These are phyloP conservation scores for Cystobasidium onofrii DNA, from an alignment of 768 basidiomycete genomes.

Conservation along the genomic window DNA sequence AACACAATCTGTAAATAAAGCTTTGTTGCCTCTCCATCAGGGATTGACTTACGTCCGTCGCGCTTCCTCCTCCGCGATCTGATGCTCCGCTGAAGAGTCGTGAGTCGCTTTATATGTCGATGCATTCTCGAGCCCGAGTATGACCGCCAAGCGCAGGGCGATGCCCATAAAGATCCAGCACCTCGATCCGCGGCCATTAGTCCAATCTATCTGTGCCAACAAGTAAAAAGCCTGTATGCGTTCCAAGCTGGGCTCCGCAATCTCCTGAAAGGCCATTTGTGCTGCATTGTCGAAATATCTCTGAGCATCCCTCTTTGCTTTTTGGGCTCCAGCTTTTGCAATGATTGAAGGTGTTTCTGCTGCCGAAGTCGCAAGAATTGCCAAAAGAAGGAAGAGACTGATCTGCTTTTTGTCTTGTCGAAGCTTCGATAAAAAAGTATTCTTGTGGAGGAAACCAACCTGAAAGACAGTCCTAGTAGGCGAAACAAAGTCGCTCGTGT, in stretches of 20 bases:
- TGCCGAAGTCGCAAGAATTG: not conserved
- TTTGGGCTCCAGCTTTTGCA: not conserved
- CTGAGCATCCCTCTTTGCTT: not conserved
- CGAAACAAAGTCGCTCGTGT: not conserved
- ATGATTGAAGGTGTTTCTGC: not conserved
- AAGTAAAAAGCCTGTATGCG: not conserved
- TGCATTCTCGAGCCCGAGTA: not conserved
- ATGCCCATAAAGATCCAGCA: not conserved
- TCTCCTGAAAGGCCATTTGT: not conserved
- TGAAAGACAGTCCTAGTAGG: not conserved
- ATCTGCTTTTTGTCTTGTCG: not conserved
- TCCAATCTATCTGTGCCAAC: not conserved
- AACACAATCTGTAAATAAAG: too few relatives aligned
- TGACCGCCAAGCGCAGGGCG: not conserved
- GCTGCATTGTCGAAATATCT: not conserved
- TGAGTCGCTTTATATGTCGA: not conserved
- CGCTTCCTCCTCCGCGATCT: not conserved
- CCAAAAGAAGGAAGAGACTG: constrained; percentile 2
- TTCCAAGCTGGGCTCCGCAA: not conserved
- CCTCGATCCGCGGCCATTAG: not conserved
- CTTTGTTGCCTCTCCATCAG: too few relatives aligned
- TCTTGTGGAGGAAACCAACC: not conserved
- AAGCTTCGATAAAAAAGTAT: not conserved
- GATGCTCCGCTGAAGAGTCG: not conserved
- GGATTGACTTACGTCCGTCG: not conserved